A percentile compares a stretch with the other conserved stretches of the same genome.
Conservation (phyloP, 495 filamentous ascomycete species). For the Pyrenula aspistea region DNA sequence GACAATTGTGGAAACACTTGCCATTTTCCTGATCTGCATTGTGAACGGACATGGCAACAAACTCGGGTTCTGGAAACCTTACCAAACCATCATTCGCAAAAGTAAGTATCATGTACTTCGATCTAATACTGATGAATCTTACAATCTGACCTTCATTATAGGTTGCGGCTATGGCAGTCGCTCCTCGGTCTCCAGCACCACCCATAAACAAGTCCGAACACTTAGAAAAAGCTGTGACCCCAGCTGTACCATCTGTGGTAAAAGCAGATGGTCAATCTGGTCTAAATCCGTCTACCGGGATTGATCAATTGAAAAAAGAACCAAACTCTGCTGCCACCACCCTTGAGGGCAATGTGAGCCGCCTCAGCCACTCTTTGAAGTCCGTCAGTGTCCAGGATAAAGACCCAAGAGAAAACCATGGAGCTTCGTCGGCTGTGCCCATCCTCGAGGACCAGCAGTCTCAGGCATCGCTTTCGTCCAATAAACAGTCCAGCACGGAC, state of each 20-base stretch:
- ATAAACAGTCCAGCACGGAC: slow-evolving; percentile 77
- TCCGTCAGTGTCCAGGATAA: background rate
- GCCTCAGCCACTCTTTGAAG: background rate
- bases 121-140: background rate
- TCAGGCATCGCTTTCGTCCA: slow-evolving; percentile 61
- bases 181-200: slow-evolving; percentile 11
- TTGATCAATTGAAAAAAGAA: background rate
- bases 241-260: background rate
- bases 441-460: slow-evolving; percentile 45
- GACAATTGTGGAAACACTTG: background rate
- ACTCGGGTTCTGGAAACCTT: background rate
- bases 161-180: slow-evolving; percentile 33
- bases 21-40: background rate
- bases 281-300: background rate
- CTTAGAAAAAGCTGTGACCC: background rate
- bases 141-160: slow-evolving; percentile 9
- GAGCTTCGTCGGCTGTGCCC: background rate
- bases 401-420: background rate
- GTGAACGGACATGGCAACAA: background rate
- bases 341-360: background rate
- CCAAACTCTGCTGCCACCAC: background rate
- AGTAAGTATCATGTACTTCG: slow-evolving; percentile 14
- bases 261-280: background rate
- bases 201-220: background rate
- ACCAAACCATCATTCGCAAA: slow-evolving; percentile 33